Evolutionary conservation across 148 eudicot species (phyloP), one percentile per base, ranked within the genome.

Genomic region (Nepenthes mirabilis): DNA sequence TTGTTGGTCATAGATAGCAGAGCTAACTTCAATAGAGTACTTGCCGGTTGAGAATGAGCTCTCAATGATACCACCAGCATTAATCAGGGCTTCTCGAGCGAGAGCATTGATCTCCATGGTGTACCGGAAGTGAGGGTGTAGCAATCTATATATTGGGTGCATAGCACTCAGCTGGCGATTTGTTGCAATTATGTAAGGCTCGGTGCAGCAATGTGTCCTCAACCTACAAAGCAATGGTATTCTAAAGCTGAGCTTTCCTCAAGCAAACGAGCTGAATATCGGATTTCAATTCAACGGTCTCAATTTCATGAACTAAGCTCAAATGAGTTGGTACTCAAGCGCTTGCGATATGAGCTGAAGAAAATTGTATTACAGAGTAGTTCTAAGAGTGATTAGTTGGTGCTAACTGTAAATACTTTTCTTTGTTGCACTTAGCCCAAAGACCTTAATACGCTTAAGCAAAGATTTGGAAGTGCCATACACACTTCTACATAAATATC

Each of bases 1-100:
- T 5, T 68, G 80, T 49, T 57, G 36, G 37, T 68, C 88, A 11
- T 84, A 87, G 40, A 83, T 74, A 54, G 32, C 79, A 6, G 95
- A 77, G 57, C 95, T 74, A 11, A 87, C 6, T 60, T 83, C 82
- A 5, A 75, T 52, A 37, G 76, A 69, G 58, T 83, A 83, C 52
- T 77, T 80, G 33, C 67, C 68, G 1, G 88, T 56, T 33, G 55
- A 62, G 55, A 70, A 62, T 5, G 68, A 51, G 56, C 40, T 57
- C 43, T 70, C 74, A 34, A 70, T 55, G 47, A 70, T 43, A 6
- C 74, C 74, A 34, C n/a, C 55, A 33, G 59, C 64, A 59, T 64
- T 70, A 47, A 70, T 70, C 11, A 70, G 59, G 7, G 63, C 57
- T n/a, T 64, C 57, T 13, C 68, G 52, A 58, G 68, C 68, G 6